Evolutionary conservation across 306 rosid species (phyloP), one percentile per base, ranked within the genome.

Genomic region (Vicia villosa): DNA sequence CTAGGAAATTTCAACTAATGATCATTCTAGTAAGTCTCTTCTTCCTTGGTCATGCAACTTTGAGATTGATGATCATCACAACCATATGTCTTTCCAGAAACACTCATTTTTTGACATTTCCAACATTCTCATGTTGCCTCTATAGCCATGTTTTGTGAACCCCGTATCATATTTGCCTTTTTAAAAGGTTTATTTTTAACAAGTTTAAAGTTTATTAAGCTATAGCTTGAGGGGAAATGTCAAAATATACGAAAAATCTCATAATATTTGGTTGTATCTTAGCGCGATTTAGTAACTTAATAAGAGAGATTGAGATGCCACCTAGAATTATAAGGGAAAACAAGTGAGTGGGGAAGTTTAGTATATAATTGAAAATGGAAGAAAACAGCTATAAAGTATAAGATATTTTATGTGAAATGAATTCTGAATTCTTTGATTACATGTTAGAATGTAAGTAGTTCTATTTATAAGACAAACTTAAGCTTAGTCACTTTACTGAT

Each of bases 231-330:
- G 32, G 34, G 6, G 34, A 11, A 6, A 8, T 55, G 62, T 55
- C 15, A 24, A 55, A 55, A 26, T 56, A 26, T 26, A 56, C 13
- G 12, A 14, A 56, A 56, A 56, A 56, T 56, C 37, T 56, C 62
- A 56, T 22, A 12, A 56, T 26, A 26, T 56, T 56, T 56, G 10
- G 20, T 56, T 56, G 40, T 54, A 54, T 56, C 62, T 56, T 56
- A 56, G 62, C 6, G 4, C 14, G 30, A 14, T 56, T 56, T 13
- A 2, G 17, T 67, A 50, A 51, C 54, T 34, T 67, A 38, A 26
- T 42, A 22, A 42, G 72, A 62, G 17, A 54, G 36, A 16, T 63
- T 68, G 19, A 15, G 63, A 36, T 59, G 11, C 54, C 43, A 37
- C 60, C 36, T 51, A 46, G 21, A 28, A 3, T 57, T 28, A 37